A percentile compares a stretch with the other conserved stretches of the same genome.
phyloP scores from a whole-genome alignment of 2,329 filamentous ascomycete species.

The Taxawa tesnikishii region DNA sequence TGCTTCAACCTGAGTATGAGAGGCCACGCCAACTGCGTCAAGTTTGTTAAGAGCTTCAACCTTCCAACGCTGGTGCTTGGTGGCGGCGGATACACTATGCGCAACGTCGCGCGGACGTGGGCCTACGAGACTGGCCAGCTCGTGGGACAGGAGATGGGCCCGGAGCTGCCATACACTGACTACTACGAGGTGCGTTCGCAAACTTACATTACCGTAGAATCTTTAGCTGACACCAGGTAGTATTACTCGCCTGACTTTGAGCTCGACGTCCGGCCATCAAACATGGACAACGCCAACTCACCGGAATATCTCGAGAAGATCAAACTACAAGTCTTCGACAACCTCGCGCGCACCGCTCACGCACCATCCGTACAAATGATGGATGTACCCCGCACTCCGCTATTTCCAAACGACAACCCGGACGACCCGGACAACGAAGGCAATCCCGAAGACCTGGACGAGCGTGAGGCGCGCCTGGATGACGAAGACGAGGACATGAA shows the following conservation, averaged over 20 bases:
- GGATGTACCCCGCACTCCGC: slow-evolving; percentile 46
- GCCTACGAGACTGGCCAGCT: slow-evolving; percentile 62
- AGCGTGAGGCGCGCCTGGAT: slow-evolving; percentile 52
- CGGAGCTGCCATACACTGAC: slow-evolving; percentile 87
- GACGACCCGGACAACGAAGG: slow-evolving; percentile 16
- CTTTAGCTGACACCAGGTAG: slow-evolving; percentile 20
- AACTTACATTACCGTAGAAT: neutral
- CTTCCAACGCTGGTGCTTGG: slow-evolving; percentile 54
- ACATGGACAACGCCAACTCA: slow-evolving; percentile 62
- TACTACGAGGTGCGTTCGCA: slow-evolving; percentile 58
- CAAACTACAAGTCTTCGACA: slow-evolving; percentile 52
- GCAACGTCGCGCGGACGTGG: slow-evolving; percentile 52
- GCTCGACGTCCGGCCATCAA: slow-evolving; percentile 55
- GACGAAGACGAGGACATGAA: slow-evolving; percentile 74
- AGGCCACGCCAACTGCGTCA: slow-evolving; percentile 58
- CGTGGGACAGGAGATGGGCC: slow-evolving; percentile 68
- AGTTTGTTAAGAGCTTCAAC: slow-evolving; percentile 56
- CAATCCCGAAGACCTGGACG: slow-evolving; percentile 46
- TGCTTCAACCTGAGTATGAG: slow-evolving; percentile 62
- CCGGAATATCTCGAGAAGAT: slow-evolving; percentile 58
- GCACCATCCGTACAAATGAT: slow-evolving; percentile 51
- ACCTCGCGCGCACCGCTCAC: slow-evolving; percentile 50
- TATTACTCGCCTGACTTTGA: slow-evolving; percentile 61
- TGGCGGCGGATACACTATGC: slow-evolving; percentile 59
- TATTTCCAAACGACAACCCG: slow-evolving; percentile 16